Evolutionary conservation across 2,329 filamentous ascomycete species (phyloP).

Genomic region (Cladosporium sp.): DNA sequence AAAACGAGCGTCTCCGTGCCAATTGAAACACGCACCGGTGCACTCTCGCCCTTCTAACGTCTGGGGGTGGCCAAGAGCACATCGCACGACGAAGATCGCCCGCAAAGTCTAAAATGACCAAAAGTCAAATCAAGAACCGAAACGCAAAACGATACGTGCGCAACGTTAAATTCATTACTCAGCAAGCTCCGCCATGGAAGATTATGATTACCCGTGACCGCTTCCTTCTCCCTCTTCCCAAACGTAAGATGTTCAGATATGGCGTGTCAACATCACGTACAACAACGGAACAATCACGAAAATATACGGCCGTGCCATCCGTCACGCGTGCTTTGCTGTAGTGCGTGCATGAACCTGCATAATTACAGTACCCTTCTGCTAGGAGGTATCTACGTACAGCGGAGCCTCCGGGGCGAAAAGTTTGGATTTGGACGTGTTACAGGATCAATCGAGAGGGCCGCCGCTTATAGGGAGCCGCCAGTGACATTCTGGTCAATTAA

Average conservation of each 20-base stretch:
- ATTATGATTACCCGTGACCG: background rate
- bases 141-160: background rate
- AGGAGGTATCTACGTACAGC: too few relatives aligned
- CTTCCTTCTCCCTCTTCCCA: background rate
- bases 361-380: background rate
- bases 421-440: background rate
- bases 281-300: background rate
- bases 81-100: conserved; percentile 9
- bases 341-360: background rate
- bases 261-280: background rate
- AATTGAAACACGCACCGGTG: background rate
- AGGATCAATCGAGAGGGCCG: background rate
- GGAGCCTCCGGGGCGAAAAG: background rate
- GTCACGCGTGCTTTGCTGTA: background rate
- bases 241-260: background rate
- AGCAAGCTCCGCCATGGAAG: conserved; percentile 2
- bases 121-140: background rate
- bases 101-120: background rate
- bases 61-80: background rate
- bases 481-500: background rate
- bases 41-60: background rate
- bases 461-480: background rate
- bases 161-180: conserved; percentile 14
- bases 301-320: background rate
- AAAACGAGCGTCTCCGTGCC: background rate